Conservation (phyloP, 75 land plant genomes). For the Selaginella moellendorffii region DNA sequence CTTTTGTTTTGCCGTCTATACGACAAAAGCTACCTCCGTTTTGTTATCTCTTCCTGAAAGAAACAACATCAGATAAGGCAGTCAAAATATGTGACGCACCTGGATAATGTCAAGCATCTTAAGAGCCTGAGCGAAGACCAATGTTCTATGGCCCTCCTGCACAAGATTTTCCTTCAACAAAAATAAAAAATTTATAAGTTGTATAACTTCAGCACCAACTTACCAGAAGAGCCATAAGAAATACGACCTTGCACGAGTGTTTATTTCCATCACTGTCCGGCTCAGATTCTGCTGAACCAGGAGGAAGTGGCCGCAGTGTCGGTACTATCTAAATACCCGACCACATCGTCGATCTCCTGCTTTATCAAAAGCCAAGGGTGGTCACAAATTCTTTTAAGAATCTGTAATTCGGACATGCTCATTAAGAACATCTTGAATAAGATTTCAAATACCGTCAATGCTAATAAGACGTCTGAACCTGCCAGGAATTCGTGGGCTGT, state of each 20-base stretch:
- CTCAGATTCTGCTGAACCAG: conserved; percentile 25
- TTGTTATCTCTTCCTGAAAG: conserved; percentile 48
- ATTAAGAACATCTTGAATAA: too few relatives aligned
- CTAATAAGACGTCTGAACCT: conserved; percentile 90
- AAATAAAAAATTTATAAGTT: too few relatives aligned
- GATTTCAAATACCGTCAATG: conserved; percentile 76
- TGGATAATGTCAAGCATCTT: too few relatives aligned
- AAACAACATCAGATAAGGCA: conserved; percentile 38
- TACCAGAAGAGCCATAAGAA: too few relatives aligned
- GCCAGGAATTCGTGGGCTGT: conserved; percentile 44
- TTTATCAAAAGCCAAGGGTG: too few relatives aligned
- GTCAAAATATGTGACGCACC: conserved; percentile 82
- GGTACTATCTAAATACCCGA: too few relatives aligned
- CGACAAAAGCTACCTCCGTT: conserved; percentile 49
- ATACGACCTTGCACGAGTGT: conserved; percentile 78
- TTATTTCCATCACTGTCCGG: conserved; percentile 10
- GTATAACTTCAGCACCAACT: too few relatives aligned
- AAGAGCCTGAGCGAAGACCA: conserved; percentile 88
- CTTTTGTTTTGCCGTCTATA: conserved; percentile 94
- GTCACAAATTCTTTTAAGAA: conserved; percentile 89
- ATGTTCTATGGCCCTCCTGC: conserved; percentile 55
- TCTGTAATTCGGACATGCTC: too few relatives aligned
- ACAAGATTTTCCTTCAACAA: too few relatives aligned
- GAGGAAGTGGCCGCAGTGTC: conserved; percentile 48
- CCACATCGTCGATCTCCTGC: too few relatives aligned